A percentile compares a stretch with the other conserved stretches of the same genome.
Evolutionary conservation across 768 basidiomycete genomes (phyloP).

Genomic region (Mycena polygramma): DNA sequence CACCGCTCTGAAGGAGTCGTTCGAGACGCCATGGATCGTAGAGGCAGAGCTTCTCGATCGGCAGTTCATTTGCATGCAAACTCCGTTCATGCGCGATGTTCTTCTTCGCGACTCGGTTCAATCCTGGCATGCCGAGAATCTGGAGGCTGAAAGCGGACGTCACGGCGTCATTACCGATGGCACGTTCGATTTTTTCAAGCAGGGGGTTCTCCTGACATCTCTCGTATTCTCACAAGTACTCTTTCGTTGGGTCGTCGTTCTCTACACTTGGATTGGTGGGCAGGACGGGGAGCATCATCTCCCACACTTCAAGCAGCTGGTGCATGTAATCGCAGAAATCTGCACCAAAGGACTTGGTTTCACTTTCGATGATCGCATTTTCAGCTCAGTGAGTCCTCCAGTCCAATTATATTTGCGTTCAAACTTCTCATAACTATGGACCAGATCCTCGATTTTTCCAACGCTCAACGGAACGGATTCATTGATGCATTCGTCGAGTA

Average conservation of each 20-base stretch:
- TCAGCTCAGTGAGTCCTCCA: background rate
- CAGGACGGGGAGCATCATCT: slow-evolving; percentile 16
- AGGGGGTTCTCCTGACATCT: slow-evolving; percentile 19
- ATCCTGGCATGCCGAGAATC: slow-evolving; percentile 11
- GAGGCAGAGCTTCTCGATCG: slow-evolving; percentile 1
- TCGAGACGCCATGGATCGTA: slow-evolving; percentile 21
- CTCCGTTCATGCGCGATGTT: slow-evolving; percentile 20
- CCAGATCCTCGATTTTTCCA: slow-evolving; percentile 26
- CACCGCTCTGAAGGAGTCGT: background rate
- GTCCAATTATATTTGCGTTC: background rate
- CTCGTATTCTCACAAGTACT: slow-evolving; percentile 15
- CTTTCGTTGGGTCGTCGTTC: slow-evolving; percentile 14
- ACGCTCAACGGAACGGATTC: slow-evolving; percentile 16
- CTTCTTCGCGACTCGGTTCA: slow-evolving; percentile 7
- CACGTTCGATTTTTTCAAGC: slow-evolving; percentile 18
- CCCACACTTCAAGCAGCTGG: slow-evolving; percentile 22
- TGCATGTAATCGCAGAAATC: slow-evolving; percentile 16
- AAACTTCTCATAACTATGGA: no score
- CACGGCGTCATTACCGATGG: slow-evolving; percentile 23
- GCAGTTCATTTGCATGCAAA: slow-evolving; percentile 8
- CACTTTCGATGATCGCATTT: slow-evolving; percentile 11
- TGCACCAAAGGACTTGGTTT: slow-evolving; percentile 6
- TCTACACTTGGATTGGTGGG: slow-evolving; percentile 16
- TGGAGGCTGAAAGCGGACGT: slow-evolving; percentile 12
- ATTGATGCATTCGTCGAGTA: slow-evolving; percentile 15